phyloP scores from a whole-genome alignment of 805 yeast genomes.

The Candida michaelii region DNA sequence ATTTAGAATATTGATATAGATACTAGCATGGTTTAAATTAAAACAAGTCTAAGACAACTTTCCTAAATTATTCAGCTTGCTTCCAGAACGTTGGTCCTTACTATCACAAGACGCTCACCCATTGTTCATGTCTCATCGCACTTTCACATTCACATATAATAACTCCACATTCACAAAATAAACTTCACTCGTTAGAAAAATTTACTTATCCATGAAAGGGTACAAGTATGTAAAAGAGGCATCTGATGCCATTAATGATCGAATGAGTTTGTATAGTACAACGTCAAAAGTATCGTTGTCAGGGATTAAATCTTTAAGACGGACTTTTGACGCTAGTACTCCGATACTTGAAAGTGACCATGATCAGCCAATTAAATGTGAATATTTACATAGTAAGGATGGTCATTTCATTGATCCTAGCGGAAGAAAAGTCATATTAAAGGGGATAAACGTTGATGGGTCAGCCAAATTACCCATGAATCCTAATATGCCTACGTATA shows the following conservation, averaged over 20 bases:
- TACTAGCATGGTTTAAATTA: too few species aligned
- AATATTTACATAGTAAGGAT: slow-evolving; percentile 20
- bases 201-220: slow-evolving; percentile 12
- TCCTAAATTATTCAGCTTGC: too few species aligned
- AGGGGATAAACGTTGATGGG: slow-evolving; percentile 82
- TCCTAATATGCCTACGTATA: slow-evolving; percentile 50
- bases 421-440: slow-evolving; percentile 62
- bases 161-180: slow-evolving; percentile 3
- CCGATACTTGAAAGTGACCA: slow-evolving; percentile 14
- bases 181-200: background rate
- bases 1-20: too few species aligned
- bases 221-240: slow-evolving; percentile 20
- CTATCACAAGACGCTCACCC: background rate
- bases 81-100: too few species aligned
- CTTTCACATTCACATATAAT: slow-evolving; percentile 3
- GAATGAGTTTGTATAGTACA: slow-evolving; percentile 29
- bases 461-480: slow-evolving; percentile 65
- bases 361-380: slow-evolving; percentile 18
- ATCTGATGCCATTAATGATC: slow-evolving; percentile 31
- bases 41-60: too few species aligned
- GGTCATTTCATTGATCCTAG: slow-evolving; percentile 60
- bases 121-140: background rate
- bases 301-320: slow-evolving; percentile 29
- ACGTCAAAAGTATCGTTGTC: slow-evolving; percentile 24
- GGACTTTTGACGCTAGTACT: slow-evolving; percentile 19